Evolutionary conservation across 768 basidiomycete genomes (phyloP).

Genomic region (Boletus insuetus): DNA sequence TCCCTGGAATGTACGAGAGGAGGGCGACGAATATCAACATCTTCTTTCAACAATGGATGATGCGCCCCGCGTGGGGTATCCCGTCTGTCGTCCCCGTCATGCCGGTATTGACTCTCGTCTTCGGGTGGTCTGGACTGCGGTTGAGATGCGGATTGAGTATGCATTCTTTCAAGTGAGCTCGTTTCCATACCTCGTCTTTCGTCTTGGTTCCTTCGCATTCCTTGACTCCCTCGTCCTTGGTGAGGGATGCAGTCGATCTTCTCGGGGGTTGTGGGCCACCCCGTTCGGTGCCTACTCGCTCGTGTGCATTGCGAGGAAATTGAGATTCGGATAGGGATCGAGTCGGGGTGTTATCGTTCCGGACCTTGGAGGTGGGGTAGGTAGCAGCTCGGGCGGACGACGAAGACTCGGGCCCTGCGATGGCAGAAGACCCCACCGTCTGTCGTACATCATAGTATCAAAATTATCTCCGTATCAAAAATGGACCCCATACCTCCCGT

Average conservation of each 20-base stretch:
- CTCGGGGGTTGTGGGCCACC: neutral
- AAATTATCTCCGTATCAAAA: neutral
- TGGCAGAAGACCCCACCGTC: conserved; percentile 1
- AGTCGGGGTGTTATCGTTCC: neutral
- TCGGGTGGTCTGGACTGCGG: neutral
- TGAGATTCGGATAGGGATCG: neutral
- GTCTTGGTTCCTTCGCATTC: neutral
- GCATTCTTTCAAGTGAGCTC: too few species aligned
- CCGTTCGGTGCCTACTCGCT: neutral
- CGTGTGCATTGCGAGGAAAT: neutral
- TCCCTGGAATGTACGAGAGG: neutral
- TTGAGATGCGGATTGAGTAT: neutral
- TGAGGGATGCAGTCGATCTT: neutral
- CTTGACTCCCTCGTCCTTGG: neutral
- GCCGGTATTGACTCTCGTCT: neutral
- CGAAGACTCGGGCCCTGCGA: neutral
- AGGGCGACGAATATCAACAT: neutral
- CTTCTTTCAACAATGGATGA: neutral
- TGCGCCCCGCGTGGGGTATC: neutral
- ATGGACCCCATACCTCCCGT: conserved; percentile 8
- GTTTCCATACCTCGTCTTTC: conserved; percentile 7
- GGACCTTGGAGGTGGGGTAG: neutral
- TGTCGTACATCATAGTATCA: neutral
- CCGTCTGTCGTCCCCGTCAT: neutral
- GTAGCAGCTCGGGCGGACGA: neutral